Base-by-base conservation (phyloP, 805 yeast genomes). In the Starmerella bombicola region DNA sequence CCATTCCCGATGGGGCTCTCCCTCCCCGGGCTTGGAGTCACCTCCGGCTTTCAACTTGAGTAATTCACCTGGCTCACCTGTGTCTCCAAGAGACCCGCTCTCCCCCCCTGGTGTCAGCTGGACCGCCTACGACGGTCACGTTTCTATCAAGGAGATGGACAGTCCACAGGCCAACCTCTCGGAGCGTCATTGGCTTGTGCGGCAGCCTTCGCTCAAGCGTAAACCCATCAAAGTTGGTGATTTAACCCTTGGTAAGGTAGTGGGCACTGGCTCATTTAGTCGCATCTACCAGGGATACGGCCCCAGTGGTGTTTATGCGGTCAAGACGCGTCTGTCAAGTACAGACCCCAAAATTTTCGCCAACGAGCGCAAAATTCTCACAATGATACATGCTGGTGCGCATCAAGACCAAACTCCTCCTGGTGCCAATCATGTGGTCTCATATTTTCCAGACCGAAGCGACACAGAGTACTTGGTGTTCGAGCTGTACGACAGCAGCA, bases 231-330 rank as follows among this genome's bases (percentile, higher is more conserved):
- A 18, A 48, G 53, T 37, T 24, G 62, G 53, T 60, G 64, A 18
- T 23, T 38, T 18, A 55, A 59, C 43, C 52, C 54, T 33, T 62
- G 67, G 22, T 41, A 59, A 17, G 60, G 61, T 61, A 46, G 59
- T 65, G 56, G 69, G 69, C 36, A 66, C 60, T 54, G 97, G 97
- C 9, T 95, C 96, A 0, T 86, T 88, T 56, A 82, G 94, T 5
- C 69, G 71, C n/a, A 96, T 85, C 3, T 80, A 74, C 63, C 76
- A 71, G 55, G 93, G 88, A 0, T 50, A 61, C 5, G 49, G 50
- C n/a, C 55, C 65, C 5, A 57, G 60, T 22, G 57, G 68, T 30
- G 56, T 62, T 28, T 76, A 80, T 17, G 94, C 95, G n/a, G 71
- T 83, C 52, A 83, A 83, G 55, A 15, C 32, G 26, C 43, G 53